Conservation (phyloP, 805 yeast genomes). For the Kazachstania africana region DNA sequence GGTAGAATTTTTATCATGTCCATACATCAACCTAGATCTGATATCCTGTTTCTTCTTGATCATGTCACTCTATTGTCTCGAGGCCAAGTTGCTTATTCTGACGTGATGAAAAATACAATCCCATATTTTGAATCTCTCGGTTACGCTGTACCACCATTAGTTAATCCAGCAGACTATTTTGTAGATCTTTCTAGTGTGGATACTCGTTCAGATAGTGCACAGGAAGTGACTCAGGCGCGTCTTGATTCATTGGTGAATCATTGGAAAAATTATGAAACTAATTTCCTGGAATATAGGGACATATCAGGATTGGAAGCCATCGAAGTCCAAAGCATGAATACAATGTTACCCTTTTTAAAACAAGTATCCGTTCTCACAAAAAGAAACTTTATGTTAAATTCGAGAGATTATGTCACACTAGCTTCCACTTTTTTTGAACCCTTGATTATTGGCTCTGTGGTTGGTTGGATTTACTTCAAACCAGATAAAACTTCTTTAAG, state of each 20-base stretch:
- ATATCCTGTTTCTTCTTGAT: conserved; percentile 60
- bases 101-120: conserved; percentile 33
- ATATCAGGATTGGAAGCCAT: conserved; percentile 10
- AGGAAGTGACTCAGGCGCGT: conserved; percentile 24
- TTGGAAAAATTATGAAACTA: conserved; percentile 27
- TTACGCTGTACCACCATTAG: conserved; percentile 32
- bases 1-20: conserved; percentile 68
- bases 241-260: conserved; percentile 24
- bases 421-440: conserved; percentile 35
- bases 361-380: conserved; percentile 34
- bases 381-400: conserved; percentile 35
- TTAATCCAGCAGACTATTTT: conserved; percentile 52
- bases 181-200: conserved; percentile 50
- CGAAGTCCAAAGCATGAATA: conserved; percentile 16
- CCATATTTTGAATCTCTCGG: conserved; percentile 41
- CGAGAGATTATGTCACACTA: conserved; percentile 41
- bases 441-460: conserved; percentile 41
- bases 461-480: conserved; percentile 68
- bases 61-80: conserved; percentile 55
- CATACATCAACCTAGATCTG: conserved; percentile 78
- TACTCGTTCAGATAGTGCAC: conserved; percentile 29
- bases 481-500: conserved; percentile 32
- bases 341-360: conserved; percentile 31
- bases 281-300: conserved; percentile 1
- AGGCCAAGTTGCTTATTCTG: conserved; percentile 42